Base-by-base conservation (phyloP, 2,329 filamentous ascomycete species). In the Talaromyces pinophilus region DNA sequence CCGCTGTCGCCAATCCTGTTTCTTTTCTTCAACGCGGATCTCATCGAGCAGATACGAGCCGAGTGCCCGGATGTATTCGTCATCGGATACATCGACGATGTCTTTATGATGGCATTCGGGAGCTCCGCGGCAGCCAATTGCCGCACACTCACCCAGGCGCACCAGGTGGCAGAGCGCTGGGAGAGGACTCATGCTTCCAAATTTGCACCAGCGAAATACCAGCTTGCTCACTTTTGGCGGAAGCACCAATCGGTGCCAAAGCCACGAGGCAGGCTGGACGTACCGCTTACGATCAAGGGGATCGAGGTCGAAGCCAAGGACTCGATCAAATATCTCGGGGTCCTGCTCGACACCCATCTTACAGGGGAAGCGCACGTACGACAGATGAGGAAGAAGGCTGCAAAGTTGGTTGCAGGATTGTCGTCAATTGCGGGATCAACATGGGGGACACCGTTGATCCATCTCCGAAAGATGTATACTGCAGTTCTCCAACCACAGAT, bases 21-120 rank as follows among this genome's bases (percentile, higher is more conserved):
- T 46, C 63, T 75, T 1, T 71, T 74, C 69, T 75, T 72, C 48
- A 74, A 72, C 33, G 67, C 69, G 2, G 70, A 73, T 50, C 65
- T 71, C 10, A 66, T 71, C 30, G 68, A 72, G 19, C 38, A 72
- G 52, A 62, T 66, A 6, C 71, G 52, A 63, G 66, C 67, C 1
- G 10, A n/a, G 1, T 61, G 35, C 46, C 44, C 42, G 3, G 38
- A 55, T 1, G 38, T 67, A 48, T 40, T 62, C 68, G 52, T 67
- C 22, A 33, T 70, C 44, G 38, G 19, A 38, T 62, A 69, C 65
- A 55, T 65, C 48, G 62, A 63, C 65, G 22, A 68, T 28, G 42
- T 67, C 55, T 22, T 63, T 33, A 28, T 70, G 11, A 42, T 64
- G 62, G 62, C 72, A 69, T 67, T 62, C 67, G 52, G 69, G 69